Base-by-base conservation (phyloP, 2,329 filamentous ascomycete species). In the Exophiala sp. region DNA sequence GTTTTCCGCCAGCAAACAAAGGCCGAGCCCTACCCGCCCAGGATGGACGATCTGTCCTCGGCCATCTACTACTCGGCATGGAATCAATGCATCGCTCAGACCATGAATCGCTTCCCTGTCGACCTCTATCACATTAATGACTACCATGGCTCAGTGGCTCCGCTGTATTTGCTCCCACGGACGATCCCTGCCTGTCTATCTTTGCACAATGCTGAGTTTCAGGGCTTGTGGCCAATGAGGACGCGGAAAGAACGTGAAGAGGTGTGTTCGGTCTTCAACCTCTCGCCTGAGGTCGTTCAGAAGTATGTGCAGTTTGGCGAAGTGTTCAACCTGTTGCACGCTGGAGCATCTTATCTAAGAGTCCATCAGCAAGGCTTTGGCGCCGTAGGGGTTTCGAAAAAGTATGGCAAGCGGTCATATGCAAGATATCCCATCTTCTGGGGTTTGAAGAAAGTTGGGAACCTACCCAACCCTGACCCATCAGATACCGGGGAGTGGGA, bases 381-480 rank as follows among this genome's bases (percentile, higher is more conserved):
- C 47, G 81, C 81, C 11, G 81, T 84, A 24, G 82, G 81, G 58
- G 81, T 85, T 1, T 82, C 78, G 1, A 81, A 79, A 58, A 85
- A 85, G 63, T 85, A 85, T 57, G 81, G 81, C 13, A 81, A 82
- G 61, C 77, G 81, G 14, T 81, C 80, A 2, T 81, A 79, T 62
- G 80, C 80, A 41, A 73, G 81, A 38, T 85, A 84, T 62, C 81
- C 81, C 1, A 84, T 85, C 52, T 83, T 85, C 67, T 85, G 82
- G 82, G 79, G 79, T 48, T 65, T 83, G 47, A 76, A 77, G 58
- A 77, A 76, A 62, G 77, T 84, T 46, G 80, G 80, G 14, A 75
- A 79, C 45, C 68, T 84, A 27, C 81, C 81, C 1, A 84, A 84
- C 58, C 81, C 81, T 1, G 81, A 84, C 63, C 81, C 81, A 2